Percentiles rank a stretch among this genome's conserved stretches.
Conservation (phyloP, 2,329 filamentous ascomycete genomes). For the Colletotrichum sp. region DNA sequence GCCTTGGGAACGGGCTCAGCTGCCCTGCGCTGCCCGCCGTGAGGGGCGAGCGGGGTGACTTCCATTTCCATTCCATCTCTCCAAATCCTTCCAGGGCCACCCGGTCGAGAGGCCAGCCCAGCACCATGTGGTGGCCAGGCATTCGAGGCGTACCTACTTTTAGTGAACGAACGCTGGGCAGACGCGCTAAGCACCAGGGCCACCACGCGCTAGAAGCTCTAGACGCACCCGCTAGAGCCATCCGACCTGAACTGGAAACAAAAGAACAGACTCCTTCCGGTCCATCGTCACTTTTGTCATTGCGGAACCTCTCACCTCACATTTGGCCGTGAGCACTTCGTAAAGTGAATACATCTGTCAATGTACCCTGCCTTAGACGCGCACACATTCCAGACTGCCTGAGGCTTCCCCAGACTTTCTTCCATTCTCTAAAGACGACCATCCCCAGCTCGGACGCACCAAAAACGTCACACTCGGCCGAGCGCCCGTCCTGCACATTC, state of each 20-base stretch:
- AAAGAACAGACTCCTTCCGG: neutral
- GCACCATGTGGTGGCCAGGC: neutral
- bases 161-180: neutral
- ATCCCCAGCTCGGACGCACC: neutral
- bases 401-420: conserved; percentile 4
- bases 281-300: neutral
- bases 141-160: neutral
- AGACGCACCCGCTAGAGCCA: neutral
- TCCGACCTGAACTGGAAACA: conserved; percentile 16
- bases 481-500: neutral
- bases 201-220: neutral
- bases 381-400: neutral
- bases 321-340: neutral
- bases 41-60: neutral
- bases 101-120: neutral
- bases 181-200: neutral
- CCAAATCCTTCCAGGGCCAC: neutral
- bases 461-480: neutral
- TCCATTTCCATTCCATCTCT: neutral
- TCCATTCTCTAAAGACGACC: neutral
- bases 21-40: neutral
- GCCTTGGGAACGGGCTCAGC: neutral
- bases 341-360: neutral
- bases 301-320: neutral
- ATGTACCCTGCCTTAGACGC: neutral